Evolutionary conservation across 108 stramenopile species (phyloP).

Genomic region (Conticribra guillardii): DNA sequence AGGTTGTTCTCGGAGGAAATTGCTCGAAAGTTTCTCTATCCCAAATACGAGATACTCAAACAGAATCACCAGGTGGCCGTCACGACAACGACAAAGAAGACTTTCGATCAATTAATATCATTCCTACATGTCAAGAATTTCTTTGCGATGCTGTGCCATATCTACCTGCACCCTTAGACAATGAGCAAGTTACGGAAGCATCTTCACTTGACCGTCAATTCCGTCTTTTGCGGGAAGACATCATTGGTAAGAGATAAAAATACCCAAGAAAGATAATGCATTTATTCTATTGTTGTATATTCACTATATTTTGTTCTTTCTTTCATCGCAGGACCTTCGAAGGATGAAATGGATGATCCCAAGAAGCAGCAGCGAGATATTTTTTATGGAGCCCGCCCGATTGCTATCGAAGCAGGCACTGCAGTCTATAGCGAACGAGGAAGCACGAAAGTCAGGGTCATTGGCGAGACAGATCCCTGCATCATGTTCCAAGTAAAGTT

Average conservation of each 20-base stretch:
- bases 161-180: conserved; percentile 6
- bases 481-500: conserved; percentile 18
- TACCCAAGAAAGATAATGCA: too few species aligned
- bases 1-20: too few species aligned
- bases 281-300: too few species aligned
- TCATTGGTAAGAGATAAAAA: too few species aligned
- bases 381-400: conserved; percentile 12
- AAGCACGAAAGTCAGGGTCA: not conserved
- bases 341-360: conserved; percentile 15
- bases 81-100: conserved; percentile 23
- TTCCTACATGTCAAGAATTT: conserved; percentile 19
- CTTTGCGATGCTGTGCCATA: conserved; percentile 17
- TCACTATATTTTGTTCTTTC: too few species aligned
- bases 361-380: conserved; percentile 24
- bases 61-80: too few species aligned
- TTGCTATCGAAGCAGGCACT: conserved; percentile 14
- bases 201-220: conserved; percentile 16
- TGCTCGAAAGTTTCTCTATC: too few species aligned
- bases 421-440: conserved; percentile 1
- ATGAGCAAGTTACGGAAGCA: conserved; percentile 13
- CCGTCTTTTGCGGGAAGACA: conserved; percentile 13
- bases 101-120: conserved; percentile 14
- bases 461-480: conserved; percentile 19
- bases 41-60: too few species aligned
- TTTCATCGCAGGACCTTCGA: conserved; percentile 20